These are phyloP conservation scores for Fusarium duplospermum DNA, from an alignment of 2,329 filamentous ascomycete genomes.

Conservation along the genomic window DNA sequence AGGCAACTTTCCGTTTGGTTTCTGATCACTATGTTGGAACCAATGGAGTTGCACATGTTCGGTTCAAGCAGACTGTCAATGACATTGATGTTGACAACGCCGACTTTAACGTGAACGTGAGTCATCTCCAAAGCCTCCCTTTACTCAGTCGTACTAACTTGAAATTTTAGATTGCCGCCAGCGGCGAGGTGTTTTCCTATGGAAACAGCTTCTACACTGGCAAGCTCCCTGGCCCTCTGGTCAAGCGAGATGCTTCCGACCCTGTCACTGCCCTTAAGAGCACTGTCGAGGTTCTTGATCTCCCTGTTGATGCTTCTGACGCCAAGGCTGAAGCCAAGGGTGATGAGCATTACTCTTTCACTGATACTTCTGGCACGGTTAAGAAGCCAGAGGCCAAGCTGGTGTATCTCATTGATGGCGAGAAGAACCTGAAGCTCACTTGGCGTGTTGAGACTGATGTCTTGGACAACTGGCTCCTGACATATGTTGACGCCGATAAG, in stretches of 20 bases:
- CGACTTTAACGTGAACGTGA: slow-evolving; percentile 70
- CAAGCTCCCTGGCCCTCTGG: slow-evolving; percentile 53
- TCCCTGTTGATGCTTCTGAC: slow-evolving; percentile 45
- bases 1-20: slow-evolving; percentile 61
- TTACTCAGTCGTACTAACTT: neutral
- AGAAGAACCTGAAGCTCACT: slow-evolving; percentile 60
- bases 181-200: slow-evolving; percentile 68
- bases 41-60: slow-evolving; percentile 67
- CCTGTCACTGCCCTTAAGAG: slow-evolving; percentile 58
- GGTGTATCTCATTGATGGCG: slow-evolving; percentile 63
- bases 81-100: slow-evolving; percentile 71
- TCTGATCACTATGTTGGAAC: slow-evolving; percentile 65
- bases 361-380: slow-evolving; percentile 59
- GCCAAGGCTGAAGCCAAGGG: slow-evolving; percentile 44
- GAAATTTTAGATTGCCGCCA: slow-evolving; percentile 54
- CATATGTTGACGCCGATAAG: slow-evolving; percentile 65
- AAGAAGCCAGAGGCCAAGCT: slow-evolving; percentile 66
- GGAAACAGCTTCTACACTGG: slow-evolving; percentile 62
- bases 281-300: slow-evolving; percentile 49
- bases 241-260: slow-evolving; percentile 55
- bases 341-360: slow-evolving; percentile 54
- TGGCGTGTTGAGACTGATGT: slow-evolving; percentile 71
- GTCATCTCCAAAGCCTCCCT: slow-evolving; percentile 33
- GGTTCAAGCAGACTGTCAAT: slow-evolving; percentile 69
- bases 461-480: slow-evolving; percentile 67